Evolutionary conservation across 2,329 filamentous ascomycete genomes (phyloP), one percentile per base, ranked within the genome.

Genomic region (Harringtonia aguacate): DNA sequence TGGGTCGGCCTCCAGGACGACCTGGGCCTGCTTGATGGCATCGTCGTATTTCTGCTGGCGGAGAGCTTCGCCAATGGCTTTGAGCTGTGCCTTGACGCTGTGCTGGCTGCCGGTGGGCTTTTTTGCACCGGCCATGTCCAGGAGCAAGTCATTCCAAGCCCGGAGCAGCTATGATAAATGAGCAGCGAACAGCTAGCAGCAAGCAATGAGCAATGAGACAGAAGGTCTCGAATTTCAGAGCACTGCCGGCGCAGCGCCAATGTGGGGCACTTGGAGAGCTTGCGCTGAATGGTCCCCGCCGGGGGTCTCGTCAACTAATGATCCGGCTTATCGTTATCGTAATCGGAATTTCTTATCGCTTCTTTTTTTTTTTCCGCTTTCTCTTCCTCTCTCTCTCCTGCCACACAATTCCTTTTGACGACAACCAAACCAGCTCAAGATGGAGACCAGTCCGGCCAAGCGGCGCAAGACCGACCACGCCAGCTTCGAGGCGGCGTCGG

Each of bases 41-140:
- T 84, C 80, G 48, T 84, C 81, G 67, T 81, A 95, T 56, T 92
- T 83, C 55, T 85, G 76, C 48, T 80, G 74, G 57, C 86, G 84
- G 52, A 95, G 73, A 38, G 83, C 81, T 50, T 84, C 75, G 58
- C 83, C 85, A 51, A 92, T 84, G 52, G 81, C 78, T 67, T 94
- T 95, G 54, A 95, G 70, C 47, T 81, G 77, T 43, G 81, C 74
- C 66, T 94, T 95, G 58, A 69, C 61, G 49, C 61, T 62, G 35
- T 72, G 69, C 73, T 77, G 77, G 50, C 44, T 44, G 31, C 36
- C 28, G 33, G 46, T 59, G 55, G 39, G 34, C 45, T 45, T 50
- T 31, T 41, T 44, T 43, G 38, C 33, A 38, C 48, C 50, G 15
- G 46, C 48, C 46, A 49, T 49, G 13, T 15, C 28, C n/a, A 10